phyloP scores from a whole-genome alignment of 2,329 filamentous ascomycete genomes.

The Graphiopsis chlorocephala region DNA sequence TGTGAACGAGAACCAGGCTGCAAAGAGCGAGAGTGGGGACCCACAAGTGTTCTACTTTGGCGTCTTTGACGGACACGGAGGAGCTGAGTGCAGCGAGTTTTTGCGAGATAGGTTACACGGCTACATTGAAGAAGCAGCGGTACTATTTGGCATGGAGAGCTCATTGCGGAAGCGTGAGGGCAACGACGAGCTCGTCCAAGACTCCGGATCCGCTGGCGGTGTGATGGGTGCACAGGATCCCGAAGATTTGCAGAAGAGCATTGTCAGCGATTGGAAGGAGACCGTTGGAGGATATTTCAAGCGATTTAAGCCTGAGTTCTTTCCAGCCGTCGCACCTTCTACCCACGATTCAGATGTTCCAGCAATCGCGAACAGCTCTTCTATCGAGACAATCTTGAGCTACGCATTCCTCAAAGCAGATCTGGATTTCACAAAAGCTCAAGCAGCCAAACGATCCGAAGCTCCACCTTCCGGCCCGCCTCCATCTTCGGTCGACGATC shows the following conservation, averaged over 20 bases:
- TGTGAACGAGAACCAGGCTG: slow-evolving; percentile 41
- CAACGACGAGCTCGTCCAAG: slow-evolving; percentile 26
- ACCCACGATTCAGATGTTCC: background rate
- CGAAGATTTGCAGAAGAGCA: slow-evolving; percentile 63
- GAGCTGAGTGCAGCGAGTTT: slow-evolving; percentile 82
- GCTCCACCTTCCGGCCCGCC: slow-evolving; percentile 12
- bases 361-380: slow-evolving; percentile 42
- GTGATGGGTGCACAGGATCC: slow-evolving; percentile 57
- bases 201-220: slow-evolving; percentile 38
- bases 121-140: slow-evolving; percentile 81
- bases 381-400: slow-evolving; percentile 74
- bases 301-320: slow-evolving; percentile 80
- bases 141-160: slow-evolving; percentile 73
- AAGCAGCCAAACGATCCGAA: slow-evolving; percentile 67
- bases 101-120: slow-evolving; percentile 78
- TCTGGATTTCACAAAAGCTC: slow-evolving; percentile 87
- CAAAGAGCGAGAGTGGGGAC: slow-evolving; percentile 78
- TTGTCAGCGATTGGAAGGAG: slow-evolving; percentile 75
- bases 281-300: slow-evolving; percentile 93
- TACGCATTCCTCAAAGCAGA: slow-evolving; percentile 95
- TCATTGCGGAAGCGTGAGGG: slow-evolving; percentile 57
- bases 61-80: slow-evolving; percentile 94
- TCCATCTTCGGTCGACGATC: slow-evolving; percentile 55
- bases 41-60: slow-evolving; percentile 98
- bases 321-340: slow-evolving; percentile 35